Evolutionary conservation across 371 early-diverging fungal genomes (phyloP).

Genomic region (Mortierella sp.): DNA sequence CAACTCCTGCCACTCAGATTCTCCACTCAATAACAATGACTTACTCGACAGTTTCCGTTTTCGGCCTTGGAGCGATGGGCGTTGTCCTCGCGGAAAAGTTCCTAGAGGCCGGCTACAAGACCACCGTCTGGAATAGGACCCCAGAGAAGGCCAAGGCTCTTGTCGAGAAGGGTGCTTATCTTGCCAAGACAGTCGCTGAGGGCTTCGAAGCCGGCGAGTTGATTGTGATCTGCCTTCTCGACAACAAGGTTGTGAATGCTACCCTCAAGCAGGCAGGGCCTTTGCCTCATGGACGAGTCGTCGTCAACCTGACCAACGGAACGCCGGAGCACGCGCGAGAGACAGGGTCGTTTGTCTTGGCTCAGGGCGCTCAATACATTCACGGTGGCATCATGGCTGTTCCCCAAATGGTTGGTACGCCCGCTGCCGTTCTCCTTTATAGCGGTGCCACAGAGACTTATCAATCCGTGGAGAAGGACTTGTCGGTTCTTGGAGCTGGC

Average conservation of each 20-base stretch:
- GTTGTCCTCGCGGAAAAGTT: conserved; percentile 3
- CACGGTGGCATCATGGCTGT: conserved; percentile 11
- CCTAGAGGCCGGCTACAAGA: neutral
- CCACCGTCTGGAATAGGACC: conserved; percentile 19
- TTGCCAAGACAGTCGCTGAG: conserved; percentile 4
- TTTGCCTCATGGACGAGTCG: conserved; percentile 5
- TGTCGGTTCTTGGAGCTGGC: conserved; percentile 2
- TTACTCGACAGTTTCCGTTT: conserved; percentile 3
- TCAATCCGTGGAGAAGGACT: conserved; percentile 4
- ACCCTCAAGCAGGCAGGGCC: conserved; percentile 2
- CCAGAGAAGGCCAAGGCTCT: conserved; percentile 5
- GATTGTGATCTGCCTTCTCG: conserved; percentile 15
- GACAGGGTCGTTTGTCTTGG: conserved; percentile 1
- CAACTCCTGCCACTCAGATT: no score
- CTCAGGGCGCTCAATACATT: conserved; percentile 12
- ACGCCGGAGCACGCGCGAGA: conserved; percentile 9
- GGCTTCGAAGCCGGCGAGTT: conserved; percentile 12
- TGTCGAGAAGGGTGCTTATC: conserved; percentile 5
- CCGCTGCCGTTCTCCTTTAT: conserved; percentile 9
- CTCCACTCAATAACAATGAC: conserved; percentile 1
- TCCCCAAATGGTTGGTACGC: conserved; percentile 6
- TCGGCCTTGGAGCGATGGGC: conserved; percentile 27
- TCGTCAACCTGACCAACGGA: conserved; percentile 18
- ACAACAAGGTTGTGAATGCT: conserved; percentile 11
- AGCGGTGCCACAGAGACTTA: conserved; percentile 9